Conservation (phyloP, 805 yeast genomes). For the Cyberlindnera euphorbiiphila region DNA sequence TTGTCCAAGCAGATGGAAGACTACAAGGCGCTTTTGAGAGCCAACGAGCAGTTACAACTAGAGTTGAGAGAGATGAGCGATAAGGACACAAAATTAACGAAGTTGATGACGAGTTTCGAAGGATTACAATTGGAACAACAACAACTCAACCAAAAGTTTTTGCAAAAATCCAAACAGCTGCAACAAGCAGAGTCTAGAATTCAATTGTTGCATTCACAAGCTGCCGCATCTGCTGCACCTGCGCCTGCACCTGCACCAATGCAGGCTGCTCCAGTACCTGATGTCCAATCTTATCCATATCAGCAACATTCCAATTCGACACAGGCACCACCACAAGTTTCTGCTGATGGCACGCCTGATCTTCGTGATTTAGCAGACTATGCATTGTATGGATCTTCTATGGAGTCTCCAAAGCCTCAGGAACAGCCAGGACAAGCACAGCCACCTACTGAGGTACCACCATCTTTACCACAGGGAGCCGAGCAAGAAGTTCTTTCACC, state of each 20-base stretch:
- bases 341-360: conserved; percentile 28
- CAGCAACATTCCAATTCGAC: too few relatives aligned
- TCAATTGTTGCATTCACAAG: conserved; percentile 11
- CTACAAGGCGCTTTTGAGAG: conserved; percentile 9
- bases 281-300: conserved; percentile 4
- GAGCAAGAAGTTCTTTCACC: conserved; percentile 16
- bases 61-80: conserved; percentile 4
- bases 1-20: conserved; percentile 10
- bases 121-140: conserved; percentile 12
- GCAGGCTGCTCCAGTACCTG: conserved; percentile 1
- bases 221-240: conserved; percentile 6
- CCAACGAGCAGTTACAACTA: conserved; percentile 11
- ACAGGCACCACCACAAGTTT: conserved; percentile 6
- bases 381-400: conserved; percentile 21
- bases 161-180: conserved; percentile 10
- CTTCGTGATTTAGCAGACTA: conserved; percentile 26
- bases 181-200: conserved; percentile 8
- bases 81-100: conserved; percentile 7
- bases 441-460: neutral
- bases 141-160: conserved; percentile 10
- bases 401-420: conserved; percentile 19
- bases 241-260: neutral
- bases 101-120: conserved; percentile 6
- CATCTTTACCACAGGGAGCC: too few relatives aligned
- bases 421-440: neutral